Base-by-base conservation (phyloP, 2,329 filamentous ascomycete genomes). In the Aspergillus pseudoviridinutans region DNA sequence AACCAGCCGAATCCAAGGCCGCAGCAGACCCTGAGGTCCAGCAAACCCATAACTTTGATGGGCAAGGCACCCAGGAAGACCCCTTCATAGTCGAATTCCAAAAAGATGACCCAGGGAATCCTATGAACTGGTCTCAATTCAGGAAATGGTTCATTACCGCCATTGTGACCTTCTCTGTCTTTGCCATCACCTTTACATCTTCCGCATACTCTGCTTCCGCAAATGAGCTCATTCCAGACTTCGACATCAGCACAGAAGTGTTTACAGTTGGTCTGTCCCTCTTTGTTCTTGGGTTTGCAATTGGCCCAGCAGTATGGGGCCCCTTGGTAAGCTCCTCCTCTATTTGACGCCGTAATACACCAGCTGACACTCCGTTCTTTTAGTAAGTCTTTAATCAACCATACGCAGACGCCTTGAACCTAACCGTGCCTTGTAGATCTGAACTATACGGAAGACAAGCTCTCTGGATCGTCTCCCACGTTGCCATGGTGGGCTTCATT, bases 201-300 rank as follows among this genome's bases (percentile, higher is more conserved):
- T 69, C 66, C 1, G 68, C 71, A 14, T 73, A 71, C 53, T 61
- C 62, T 32, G 69, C 62, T 24, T 64, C 64, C 14, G 57, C 65
- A 5, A 50, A 60, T 4, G 53, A 69, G 25, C 57, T 75, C 46
- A 57, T 69, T 12, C 7, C 32, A 22, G 55, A 63, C 7, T 76
- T 76, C 47, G 12, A 68, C 1, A 53, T 71, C 20, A 61, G 65
- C 32, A 29, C 53, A 0, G 70, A 74, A 58, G 68, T 68, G 8
- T 60, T 61, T 12, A 71, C 63, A 10, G 61, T 75, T 3, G 74
- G 72, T 2, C 58, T 76, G 6, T 74, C 72, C 2, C 63, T 76
- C n/a, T 76, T 74, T 52, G 67, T 76, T 1, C 60, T 76, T 2
- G 73, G 74, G 3, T 74, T 74, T 54, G 72, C 72, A 27, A 67